These are phyloP conservation scores for Erodium chrysanthum DNA, from an alignment of 441 rosid genomes.

Conservation along the genomic window DNA sequence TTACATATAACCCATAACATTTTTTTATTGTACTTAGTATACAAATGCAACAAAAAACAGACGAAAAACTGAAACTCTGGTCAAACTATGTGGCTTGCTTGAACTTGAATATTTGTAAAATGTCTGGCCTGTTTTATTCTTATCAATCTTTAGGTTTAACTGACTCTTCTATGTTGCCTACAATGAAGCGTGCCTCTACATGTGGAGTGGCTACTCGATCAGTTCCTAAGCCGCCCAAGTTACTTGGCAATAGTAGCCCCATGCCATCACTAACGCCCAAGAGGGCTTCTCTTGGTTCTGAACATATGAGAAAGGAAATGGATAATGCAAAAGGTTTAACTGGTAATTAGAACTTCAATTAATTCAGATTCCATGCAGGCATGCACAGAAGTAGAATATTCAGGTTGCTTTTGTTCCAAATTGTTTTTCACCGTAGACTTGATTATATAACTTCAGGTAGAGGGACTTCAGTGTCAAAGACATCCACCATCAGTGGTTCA, in stretches of 20 bases:
- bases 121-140: conserved; percentile 4
- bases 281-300: conserved; percentile 47
- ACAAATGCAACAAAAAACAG: too few relatives aligned
- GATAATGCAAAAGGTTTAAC: conserved; percentile 29
- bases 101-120: not conserved
- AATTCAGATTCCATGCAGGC: not conserved
- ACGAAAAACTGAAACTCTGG: too few relatives aligned
- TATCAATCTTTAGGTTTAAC: conserved; percentile 6
- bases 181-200: conserved; percentile 32
- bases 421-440: conserved; percentile 11
- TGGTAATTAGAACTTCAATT: conserved; percentile 27
- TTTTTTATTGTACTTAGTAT: too few relatives aligned
- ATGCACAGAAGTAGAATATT: not conserved
- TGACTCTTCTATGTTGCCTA: conserved; percentile 7
- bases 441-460: conserved; percentile 36
- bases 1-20: not conserved
- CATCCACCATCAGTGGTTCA: conserved; percentile 26
- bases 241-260: conserved; percentile 27
- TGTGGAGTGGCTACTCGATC: conserved; percentile 31
- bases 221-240: conserved; percentile 44
- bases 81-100: not conserved
- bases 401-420: not conserved
- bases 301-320: conserved; percentile 44
- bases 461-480: conserved; percentile 30
- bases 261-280: conserved; percentile 36